Conservation (phyloP, 768 basidiomycete species). For the Candolleomyces efflorescens region DNA sequence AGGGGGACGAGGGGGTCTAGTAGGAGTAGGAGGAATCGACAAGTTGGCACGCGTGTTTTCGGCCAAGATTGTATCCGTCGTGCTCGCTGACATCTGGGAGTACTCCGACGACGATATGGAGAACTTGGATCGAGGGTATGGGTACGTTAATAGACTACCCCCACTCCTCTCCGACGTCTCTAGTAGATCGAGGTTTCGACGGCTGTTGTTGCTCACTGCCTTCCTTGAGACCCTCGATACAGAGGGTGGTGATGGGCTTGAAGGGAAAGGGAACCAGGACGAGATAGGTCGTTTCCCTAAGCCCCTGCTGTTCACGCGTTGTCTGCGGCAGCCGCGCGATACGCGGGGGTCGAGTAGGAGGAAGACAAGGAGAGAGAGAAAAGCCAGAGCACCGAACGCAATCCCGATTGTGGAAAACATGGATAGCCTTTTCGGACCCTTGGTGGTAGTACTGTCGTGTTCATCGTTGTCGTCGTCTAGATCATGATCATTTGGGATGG, state of each 20-base stretch:
- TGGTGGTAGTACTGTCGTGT: neutral
- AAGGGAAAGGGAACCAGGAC: constrained; percentile 10
- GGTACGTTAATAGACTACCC: neutral
- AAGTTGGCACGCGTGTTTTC: constrained; percentile 7
- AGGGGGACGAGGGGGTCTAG: constrained; percentile 12
- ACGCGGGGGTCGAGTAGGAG: constrained; percentile 5
- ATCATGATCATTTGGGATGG: neutral
- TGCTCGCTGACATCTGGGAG: neutral
- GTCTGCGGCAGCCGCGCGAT: neutral
- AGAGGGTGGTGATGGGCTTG: neutral
- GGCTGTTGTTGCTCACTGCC: neutral
- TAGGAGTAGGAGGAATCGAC: neutral
- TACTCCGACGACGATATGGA: constrained; percentile 12
- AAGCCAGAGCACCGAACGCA: neutral
- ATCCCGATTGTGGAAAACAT: neutral
- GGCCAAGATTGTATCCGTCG: constrained; percentile 2
- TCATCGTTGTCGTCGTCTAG: neutral
- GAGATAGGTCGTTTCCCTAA: constrained; percentile 5
- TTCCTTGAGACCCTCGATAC: neutral
- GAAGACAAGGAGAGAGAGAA: neutral
- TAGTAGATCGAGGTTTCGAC: neutral
- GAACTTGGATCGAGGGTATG: constrained; percentile 9
- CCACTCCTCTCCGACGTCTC: neutral
- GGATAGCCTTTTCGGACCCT: neutral
- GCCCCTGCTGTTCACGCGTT: neutral